Evolutionary conservation across 768 basidiomycete species (phyloP).

Genomic region (Podaxis sp.): DNA sequence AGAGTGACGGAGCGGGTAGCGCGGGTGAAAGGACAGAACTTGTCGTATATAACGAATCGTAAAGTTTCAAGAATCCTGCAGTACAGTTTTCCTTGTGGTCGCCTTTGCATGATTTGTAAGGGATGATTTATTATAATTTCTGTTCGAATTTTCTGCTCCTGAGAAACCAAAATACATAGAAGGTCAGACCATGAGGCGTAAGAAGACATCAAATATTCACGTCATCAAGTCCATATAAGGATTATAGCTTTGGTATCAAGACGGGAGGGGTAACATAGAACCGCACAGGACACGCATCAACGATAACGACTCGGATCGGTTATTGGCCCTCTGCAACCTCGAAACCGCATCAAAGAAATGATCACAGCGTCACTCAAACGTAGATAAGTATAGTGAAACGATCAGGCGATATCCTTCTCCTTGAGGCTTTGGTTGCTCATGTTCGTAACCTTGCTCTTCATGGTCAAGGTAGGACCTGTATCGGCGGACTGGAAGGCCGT

Average conservation of each 20-base stretch:
- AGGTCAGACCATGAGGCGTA: background rate
- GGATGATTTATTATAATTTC: too few species aligned
- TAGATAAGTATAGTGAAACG: background rate
- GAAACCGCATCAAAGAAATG: background rate
- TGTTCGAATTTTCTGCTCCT: too few species aligned
- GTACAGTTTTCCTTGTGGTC: too few species aligned
- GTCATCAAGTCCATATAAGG: background rate
- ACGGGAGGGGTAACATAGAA: background rate
- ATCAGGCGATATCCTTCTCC: background rate
- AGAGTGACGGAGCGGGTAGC: background rate
- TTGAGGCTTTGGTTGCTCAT: slow-evolving; percentile 3
- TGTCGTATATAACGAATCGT: background rate
- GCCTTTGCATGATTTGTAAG: too few species aligned
- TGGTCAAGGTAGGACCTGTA: background rate
- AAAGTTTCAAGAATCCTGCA: background rate
- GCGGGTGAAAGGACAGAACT: background rate
- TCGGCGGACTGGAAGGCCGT: background rate
- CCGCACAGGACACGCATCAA: background rate
- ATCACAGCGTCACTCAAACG: background rate
- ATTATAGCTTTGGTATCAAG: background rate
- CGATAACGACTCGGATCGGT: background rate
- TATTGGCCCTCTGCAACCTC: background rate
- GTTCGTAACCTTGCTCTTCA: slow-evolving; percentile 9
- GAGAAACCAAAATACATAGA: too few species aligned
- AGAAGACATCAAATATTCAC: background rate